phyloP scores from a whole-genome alignment of 192 early-diverging fungal genomes.

The Fimicolochytrium jonesii region DNA sequence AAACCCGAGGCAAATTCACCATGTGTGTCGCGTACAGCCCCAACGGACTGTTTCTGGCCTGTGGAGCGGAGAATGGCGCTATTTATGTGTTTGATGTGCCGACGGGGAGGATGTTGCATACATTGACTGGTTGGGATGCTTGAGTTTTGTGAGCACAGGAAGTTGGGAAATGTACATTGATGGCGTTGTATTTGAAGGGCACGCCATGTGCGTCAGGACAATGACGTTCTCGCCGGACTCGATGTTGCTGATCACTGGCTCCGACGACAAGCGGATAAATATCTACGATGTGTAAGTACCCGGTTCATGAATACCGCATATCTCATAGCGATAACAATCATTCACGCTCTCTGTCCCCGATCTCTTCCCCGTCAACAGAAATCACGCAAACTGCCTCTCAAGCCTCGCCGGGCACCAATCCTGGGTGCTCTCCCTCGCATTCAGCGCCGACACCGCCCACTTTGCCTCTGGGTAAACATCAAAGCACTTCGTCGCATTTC shows the following conservation, averaged over 20 bases:
- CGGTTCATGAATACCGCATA: too few species aligned
- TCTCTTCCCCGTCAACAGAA: conserved; percentile 24
- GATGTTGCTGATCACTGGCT: conserved; percentile 61
- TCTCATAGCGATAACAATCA: background rate
- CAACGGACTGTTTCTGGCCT: conserved; percentile 69
- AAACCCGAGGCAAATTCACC: conserved; percentile 72
- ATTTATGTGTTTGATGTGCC: conserved; percentile 68
- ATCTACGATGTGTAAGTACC: conserved; percentile 60
- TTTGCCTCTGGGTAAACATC: conserved; percentile 58
- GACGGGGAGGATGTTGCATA: conserved; percentile 60
- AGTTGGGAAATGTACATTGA: too few species aligned
- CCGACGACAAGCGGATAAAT: conserved; percentile 80
- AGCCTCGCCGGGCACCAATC: conserved; percentile 72
- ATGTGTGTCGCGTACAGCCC: conserved; percentile 77
- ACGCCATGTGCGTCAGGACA: conserved; percentile 72
- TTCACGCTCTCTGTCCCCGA: background rate
- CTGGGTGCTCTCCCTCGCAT: conserved; percentile 74
- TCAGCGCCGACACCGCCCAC: conserved; percentile 59
- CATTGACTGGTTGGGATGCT: too few species aligned
- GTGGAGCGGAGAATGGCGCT: conserved; percentile 69
- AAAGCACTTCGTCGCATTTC: too few species aligned
- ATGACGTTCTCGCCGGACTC: conserved; percentile 72
- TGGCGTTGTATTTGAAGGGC: conserved; percentile 58
- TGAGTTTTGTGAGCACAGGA: too few species aligned
- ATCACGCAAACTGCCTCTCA: conserved; percentile 69